These are phyloP conservation scores for Pseudogymnoascus sp. DNA, from an alignment of 2,329 filamentous ascomycete species.

Conservation along the genomic window DNA sequence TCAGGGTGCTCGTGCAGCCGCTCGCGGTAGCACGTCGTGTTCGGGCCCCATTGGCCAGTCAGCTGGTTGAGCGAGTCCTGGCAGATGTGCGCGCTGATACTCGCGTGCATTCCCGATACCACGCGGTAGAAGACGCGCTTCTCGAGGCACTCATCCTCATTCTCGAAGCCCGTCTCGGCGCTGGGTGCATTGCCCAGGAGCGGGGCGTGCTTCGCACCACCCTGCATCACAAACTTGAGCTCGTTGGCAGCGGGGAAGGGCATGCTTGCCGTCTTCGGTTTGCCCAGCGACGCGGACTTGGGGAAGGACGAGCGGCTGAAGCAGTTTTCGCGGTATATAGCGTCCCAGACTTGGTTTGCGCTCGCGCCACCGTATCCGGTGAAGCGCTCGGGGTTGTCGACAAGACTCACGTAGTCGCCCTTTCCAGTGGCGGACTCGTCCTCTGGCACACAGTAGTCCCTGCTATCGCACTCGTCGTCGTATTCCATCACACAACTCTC, in stretches of 20 bases:
- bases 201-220: conserved; percentile 43
- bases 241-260: conserved; percentile 45
- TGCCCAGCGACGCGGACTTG: conserved; percentile 47
- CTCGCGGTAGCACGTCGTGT: conserved; percentile 77
- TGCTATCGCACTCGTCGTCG: conserved; percentile 92
- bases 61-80: conserved; percentile 94
- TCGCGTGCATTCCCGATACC: conserved; percentile 95
- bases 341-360: conserved; percentile 86
- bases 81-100: conserved; percentile 92
- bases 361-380: conserved; percentile 86
- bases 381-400: conserved; percentile 90
- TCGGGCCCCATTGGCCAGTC: conserved; percentile 87
- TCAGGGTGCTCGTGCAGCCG: conserved; percentile 82
- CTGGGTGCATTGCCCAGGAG: conserved; percentile 45
- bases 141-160: conserved; percentile 89
- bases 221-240: conserved; percentile 53
- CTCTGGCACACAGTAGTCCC: conserved; percentile 94
- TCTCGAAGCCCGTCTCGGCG: conserved; percentile 58
- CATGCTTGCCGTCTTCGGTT: conserved; percentile 30
- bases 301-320: conserved; percentile 65
- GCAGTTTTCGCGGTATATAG: conserved; percentile 95
- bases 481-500: conserved; percentile 97
- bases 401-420: conserved; percentile 91
- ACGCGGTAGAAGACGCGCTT: conserved; percentile 98
- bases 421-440: conserved; percentile 81